Evolutionary conservation across 2,329 filamentous ascomycete genomes (phyloP).

Genomic region (Scleromitrula shiraiana): DNA sequence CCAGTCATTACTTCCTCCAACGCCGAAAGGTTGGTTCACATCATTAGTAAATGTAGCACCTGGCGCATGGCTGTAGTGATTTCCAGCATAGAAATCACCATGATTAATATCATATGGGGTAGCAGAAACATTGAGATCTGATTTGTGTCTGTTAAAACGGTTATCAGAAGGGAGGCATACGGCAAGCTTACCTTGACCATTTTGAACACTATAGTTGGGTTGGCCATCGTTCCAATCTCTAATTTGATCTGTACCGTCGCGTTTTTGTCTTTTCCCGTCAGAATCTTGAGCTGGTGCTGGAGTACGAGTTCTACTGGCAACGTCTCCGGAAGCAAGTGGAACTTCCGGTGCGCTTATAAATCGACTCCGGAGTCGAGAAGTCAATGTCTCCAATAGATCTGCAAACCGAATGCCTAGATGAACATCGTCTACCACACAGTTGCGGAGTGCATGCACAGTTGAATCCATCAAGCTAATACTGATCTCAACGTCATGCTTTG

Average conservation of each 20-base stretch:
- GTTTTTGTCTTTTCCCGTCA: constrained; percentile 27
- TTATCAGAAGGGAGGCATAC: background rate
- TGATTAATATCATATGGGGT: constrained; percentile 52
- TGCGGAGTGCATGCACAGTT: constrained; percentile 65
- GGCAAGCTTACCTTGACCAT: constrained; percentile 18
- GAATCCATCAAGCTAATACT: constrained; percentile 69
- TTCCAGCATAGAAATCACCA: constrained; percentile 45
- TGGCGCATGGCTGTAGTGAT: constrained; percentile 26
- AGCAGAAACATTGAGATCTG: constrained; percentile 42
- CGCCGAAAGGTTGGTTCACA: constrained; percentile 24
- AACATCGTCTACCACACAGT: constrained; percentile 76
- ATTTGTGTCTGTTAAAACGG: constrained; percentile 1
- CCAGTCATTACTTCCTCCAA: constrained; percentile 20
- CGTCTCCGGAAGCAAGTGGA: constrained; percentile 26
- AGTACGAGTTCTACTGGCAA: constrained; percentile 19
- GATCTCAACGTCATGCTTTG: constrained; percentile 67
- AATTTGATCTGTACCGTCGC: constrained; percentile 18
- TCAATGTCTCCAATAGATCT: constrained; percentile 72
- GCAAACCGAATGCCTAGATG: constrained; percentile 80
- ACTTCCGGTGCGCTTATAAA: constrained; percentile 59
- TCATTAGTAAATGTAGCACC: constrained; percentile 19
- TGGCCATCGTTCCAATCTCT: constrained; percentile 27
- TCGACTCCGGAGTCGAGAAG: constrained; percentile 62
- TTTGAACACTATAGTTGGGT: constrained; percentile 19
- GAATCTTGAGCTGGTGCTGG: constrained; percentile 26